Evolutionary conservation across 2,329 filamentous ascomycete species (phyloP), one percentile per base, ranked within the genome.

Genomic region (Macroventuria anomochaeta): DNA sequence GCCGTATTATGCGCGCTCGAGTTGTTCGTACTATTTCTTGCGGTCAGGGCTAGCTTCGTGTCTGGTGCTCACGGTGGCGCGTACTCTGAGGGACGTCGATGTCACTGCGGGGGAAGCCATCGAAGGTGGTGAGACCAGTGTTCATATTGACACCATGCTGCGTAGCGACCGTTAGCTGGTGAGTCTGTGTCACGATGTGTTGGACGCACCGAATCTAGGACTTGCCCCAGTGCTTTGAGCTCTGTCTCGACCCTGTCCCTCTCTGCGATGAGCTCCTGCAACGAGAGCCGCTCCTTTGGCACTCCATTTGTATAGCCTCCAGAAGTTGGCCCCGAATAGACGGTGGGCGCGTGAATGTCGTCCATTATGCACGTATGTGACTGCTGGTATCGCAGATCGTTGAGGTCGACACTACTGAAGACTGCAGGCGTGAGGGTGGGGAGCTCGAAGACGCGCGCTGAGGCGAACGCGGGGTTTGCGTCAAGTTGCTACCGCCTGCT

Each of bases 131-230:
- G 32, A 99, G 84, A 53, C 86, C 82, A 7, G 95, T 97, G 67
- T 88, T 88, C 95, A 99, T 99, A 67, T 89, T 88, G 46, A 96
- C 93, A 37, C 89, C 87, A 80, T 97, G 93, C 93, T 97, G 67
- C n/a, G 61, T 20, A 44, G 21, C 25, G 55, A 36, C 50, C 17
- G 43, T 69, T 32, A 69, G 67, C 41, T 62, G 26, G 46, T 1
- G 4, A 8, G 6, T 15, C 3, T 26, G 7, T 13, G 21, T 25
- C 3, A 15, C 5, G 20, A 10, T 15, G 11, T 26, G 10, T 17
- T 17, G 31, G 49, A 74, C 84, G 67, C 78, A 96, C 93, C 62
- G 92, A 95, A 62, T 92, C 90, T n/a, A 99, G 83, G 12, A 97
- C 91, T 46, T 87, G 83, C 56, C 93, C 87, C 7, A 97, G 81